These are phyloP conservation scores for Populus hybrid DNA, from an alignment of 441 rosid genomes.

Conservation along the genomic window DNA sequence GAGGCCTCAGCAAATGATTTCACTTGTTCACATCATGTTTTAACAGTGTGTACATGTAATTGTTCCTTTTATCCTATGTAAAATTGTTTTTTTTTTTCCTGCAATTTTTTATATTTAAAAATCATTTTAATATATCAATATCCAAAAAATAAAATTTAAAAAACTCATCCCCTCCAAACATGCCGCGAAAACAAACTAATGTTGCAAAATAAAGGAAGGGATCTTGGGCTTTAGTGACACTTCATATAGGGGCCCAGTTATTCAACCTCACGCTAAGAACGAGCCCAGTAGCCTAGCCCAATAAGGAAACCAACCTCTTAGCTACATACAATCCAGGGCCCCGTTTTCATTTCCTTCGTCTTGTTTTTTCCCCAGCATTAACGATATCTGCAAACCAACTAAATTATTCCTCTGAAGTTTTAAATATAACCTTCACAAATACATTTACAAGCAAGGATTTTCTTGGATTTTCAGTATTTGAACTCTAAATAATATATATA, in stretches of 20 bases:
- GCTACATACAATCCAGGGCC: background rate
- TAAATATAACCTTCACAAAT: background rate
- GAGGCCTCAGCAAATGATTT: too few relatives aligned
- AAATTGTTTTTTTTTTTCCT: too few relatives aligned
- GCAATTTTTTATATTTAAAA: too few relatives aligned
- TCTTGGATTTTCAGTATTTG: background rate
- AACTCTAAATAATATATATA: too few relatives aligned
- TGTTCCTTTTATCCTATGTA: too few relatives aligned
- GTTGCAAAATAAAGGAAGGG: background rate
- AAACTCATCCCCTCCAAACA: too few relatives aligned
- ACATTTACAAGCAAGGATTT: background rate
- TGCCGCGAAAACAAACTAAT: too few relatives aligned
- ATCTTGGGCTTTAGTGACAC: background rate
- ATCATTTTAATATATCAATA: too few relatives aligned
- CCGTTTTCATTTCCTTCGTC: background rate
- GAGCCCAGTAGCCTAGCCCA: background rate
- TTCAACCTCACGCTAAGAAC: background rate
- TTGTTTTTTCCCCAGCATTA: background rate
- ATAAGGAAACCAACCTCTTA: background rate
- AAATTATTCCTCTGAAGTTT: background rate
- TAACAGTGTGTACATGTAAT: too few relatives aligned
- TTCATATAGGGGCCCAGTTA: background rate
- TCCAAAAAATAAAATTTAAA: too few relatives aligned
- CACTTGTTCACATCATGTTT: too few relatives aligned
- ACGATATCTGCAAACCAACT: background rate